These are phyloP conservation scores for Lentinula boryana DNA, from an alignment of 768 basidiomycete genomes.

Conservation along the genomic window DNA sequence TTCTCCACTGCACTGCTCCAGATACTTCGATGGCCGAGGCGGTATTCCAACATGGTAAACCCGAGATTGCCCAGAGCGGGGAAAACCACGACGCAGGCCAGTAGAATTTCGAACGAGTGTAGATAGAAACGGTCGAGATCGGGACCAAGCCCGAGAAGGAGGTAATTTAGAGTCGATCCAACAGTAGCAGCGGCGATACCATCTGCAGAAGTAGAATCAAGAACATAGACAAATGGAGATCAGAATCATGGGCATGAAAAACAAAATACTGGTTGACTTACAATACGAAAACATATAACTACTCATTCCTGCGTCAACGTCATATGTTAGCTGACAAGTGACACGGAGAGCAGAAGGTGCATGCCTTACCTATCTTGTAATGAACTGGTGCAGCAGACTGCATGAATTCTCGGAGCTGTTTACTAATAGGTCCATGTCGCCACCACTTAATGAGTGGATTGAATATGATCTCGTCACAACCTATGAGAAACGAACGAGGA, in stretches of 20 bases:
- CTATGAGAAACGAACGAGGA: slow-evolving; percentile 17
- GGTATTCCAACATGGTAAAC: slow-evolving; percentile 69
- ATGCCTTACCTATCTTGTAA: slow-evolving; percentile 61
- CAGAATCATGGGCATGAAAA: neutral
- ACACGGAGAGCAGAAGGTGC: slow-evolving; percentile 32
- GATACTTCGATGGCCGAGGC: slow-evolving; percentile 56
- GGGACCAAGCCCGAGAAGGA: slow-evolving; percentile 64
- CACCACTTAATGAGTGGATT: slow-evolving; percentile 79
- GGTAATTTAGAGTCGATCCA: slow-evolving; percentile 67
- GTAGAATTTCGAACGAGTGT: slow-evolving; percentile 75
- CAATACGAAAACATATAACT: slow-evolving; percentile 30
- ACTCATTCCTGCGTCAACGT: neutral
- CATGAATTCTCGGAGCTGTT: slow-evolving; percentile 65
- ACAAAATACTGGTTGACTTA: neutral
- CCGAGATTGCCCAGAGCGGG: slow-evolving; percentile 71
- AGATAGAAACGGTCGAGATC: slow-evolving; percentile 71
- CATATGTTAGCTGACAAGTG: neutral
- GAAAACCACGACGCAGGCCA: slow-evolving; percentile 76
- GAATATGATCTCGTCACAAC: slow-evolving; percentile 77
- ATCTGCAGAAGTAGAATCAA: slow-evolving; percentile 40
- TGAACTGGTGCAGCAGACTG: slow-evolving; percentile 75
- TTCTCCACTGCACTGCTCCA: slow-evolving; percentile 49
- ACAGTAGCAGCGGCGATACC: slow-evolving; percentile 66
- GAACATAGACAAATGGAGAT: slow-evolving; percentile 18
- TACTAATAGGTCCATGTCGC: slow-evolving; percentile 70